Conservation (phyloP, 2,329 filamentous ascomycete species). For the Fusarium oligoseptatum region DNA sequence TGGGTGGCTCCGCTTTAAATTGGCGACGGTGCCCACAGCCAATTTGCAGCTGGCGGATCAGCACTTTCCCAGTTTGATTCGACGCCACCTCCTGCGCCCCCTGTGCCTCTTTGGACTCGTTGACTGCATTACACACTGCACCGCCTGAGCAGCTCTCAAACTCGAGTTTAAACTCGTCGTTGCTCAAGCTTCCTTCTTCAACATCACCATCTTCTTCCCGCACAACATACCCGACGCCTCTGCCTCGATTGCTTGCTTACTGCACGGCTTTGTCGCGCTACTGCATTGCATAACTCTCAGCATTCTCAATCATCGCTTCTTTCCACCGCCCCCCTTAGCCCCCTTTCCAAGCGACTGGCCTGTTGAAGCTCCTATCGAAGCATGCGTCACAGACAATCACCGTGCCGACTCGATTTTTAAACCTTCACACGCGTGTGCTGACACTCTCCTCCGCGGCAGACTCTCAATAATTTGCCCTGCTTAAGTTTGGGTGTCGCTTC, state of each 20-base stretch:
- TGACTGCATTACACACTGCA: neutral
- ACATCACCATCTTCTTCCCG: constrained; percentile 29
- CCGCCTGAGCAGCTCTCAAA: constrained; percentile 14
- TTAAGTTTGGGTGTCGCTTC: constrained; percentile 8
- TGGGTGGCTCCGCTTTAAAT: constrained; percentile 37
- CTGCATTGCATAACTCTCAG: constrained; percentile 19
- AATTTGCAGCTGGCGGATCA: constrained; percentile 48
- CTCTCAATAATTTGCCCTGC: constrained; percentile 7
- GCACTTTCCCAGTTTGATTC: constrained; percentile 45
- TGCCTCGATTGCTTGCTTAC: constrained; percentile 26
- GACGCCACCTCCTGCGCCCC: constrained; percentile 48
- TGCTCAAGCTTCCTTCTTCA: constrained; percentile 29
- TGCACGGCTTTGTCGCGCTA: constrained; percentile 19
- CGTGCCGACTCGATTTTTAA: constrained; percentile 21
- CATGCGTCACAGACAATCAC: constrained; percentile 30
- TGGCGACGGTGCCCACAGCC: constrained; percentile 38
- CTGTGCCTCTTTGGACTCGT: constrained; percentile 29
- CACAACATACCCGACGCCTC: constrained; percentile 20
- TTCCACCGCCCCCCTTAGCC: neutral
- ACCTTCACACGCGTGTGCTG: constrained; percentile 16
- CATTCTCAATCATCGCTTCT: constrained; percentile 11
- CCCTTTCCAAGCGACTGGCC: constrained; percentile 11
- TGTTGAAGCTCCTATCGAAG: constrained; percentile 25
- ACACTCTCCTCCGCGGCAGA: constrained; percentile 28
- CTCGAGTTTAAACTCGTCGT: constrained; percentile 39